Evolutionary conservation across 2,329 filamentous ascomycete genomes (phyloP), one percentile per base, ranked within the genome.

Genomic region (Periconia sp.): DNA sequence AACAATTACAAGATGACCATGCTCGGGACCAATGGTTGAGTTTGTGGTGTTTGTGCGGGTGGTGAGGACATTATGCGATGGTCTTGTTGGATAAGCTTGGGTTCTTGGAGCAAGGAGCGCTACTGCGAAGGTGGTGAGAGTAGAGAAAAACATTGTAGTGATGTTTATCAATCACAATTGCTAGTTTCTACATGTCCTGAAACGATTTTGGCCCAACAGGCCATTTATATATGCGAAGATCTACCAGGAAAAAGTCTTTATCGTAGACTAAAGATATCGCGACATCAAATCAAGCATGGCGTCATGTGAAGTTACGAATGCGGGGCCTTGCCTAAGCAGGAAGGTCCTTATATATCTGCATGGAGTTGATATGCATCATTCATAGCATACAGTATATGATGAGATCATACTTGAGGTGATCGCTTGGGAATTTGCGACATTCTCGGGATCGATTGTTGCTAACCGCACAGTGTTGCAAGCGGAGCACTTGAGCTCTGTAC

Each of bases 1-100:
- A 7, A 67, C 61, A 7, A 65, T 65, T 0, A 65, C 62, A 1
- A 67, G 57, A 42, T 61, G 56, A 0, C 64, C 64, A 37, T 62
- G 58, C 18, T 64, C 64, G 13, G 64, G 63, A 9, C 64, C 63
- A 20, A 67, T 35, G 1, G 63, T 63, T 2, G 50, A 57, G 31
- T 63, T 67, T 19, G 52, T 51, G 33, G 35, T 41, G 13, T 57
- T 53, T 49, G 56, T 27, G 23, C 5, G 5, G 23, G 23, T 37
- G 33, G 33, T 6, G 33, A 37, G 33, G 17, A 9, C 18, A 37
- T 48, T 3, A n/a, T 23, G 15, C 15, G 33, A 37, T 37, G 33
- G 15, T 13, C 6, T 14, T 37, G 33, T 37, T 37, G 33, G 33
- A 11, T 11, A 11, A 14, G 33, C 11, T 13, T 14, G 33, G 15